Evolutionary conservation across 1,284 basidiomycete species (phyloP), one percentile per base, ranked within the genome.

Genomic region (Rhodotorula sp.): DNA sequence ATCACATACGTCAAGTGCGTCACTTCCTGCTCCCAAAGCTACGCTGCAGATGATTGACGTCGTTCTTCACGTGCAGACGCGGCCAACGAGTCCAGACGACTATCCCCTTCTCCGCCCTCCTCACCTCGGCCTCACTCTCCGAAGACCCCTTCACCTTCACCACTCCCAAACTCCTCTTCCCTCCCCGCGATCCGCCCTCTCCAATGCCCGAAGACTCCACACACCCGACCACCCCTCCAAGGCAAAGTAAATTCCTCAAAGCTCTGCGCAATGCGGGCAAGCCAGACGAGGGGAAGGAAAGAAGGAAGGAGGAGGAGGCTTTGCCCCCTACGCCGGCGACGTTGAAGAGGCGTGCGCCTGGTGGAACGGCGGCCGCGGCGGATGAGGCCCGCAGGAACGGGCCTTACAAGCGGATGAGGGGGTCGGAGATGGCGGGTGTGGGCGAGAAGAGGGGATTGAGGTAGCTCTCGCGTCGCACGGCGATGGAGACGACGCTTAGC

Each of bases 141-240:
- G 70, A 71, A n/a, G 70, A 71, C 53, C 66, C 66, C 15, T 71
- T 71, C 60, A 65, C 66, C 26, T 67, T 68, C 46, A 71, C 70
- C 34, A 64, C 62, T 1, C 70, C 70, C 1, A 44, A 50, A n/a
- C 66, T 71, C 40, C 53, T 71, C 48, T 71, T 71, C 57, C 70
- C 70, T 31, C 70, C 70, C 2, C 37, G 40, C 20, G 28, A 55
- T 10, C 31, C 64, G 0, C 51, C 59, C 46, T 55, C 58, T 0
- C 40, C 68, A 1, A 28, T 61, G 9, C 56, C 62, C 11, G 44
- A 56, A 28, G 37, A 40, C 2, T 16, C 31, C 3, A 44, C 40
- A 15, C 28, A 31, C 3, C 70, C 70, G 1, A 13, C 60, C 6
- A 71, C 70, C 11, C 70, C 70, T 0, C 66, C 70, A 0, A 51